Evolutionary conservation across 306 rosid genomes (phyloP), one percentile per base, ranked within the genome.

Genomic region (Vigna hirtella): DNA sequence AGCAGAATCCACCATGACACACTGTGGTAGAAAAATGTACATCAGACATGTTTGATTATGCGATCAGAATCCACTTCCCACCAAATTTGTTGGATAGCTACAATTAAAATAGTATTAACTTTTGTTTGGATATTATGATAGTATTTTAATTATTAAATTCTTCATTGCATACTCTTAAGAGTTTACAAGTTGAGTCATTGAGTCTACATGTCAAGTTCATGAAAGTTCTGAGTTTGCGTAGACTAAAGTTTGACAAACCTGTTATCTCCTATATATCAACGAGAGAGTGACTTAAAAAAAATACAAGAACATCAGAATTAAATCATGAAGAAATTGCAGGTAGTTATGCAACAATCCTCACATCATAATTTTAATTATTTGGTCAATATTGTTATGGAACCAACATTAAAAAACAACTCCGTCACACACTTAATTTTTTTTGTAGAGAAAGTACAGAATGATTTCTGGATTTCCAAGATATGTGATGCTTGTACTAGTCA

Each of bases 1-100:
- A 70, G 51, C 65, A 70, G 34, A 55, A 48, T 74, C 7, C 16
- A 14, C 16, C 7, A 20, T 15, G 26, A 48, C 69, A 66, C 28
- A 40, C 15, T 9, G 24, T 42, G 40, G 92, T 56, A 74, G 65
- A 30, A 32, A 12, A 59, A 66, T 42, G 61, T 32, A 57, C 69
- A 10, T 73, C 77, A 57, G 58, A 72, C 65, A 18, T 38, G 66
- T 34, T 56, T 28, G 32, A 24, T 32, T 59, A 42, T 7, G 18
- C 13, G 0, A 17, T 24, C 58, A 52, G 26, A 52, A 52, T n/a
- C 58, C 12, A 8, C 13, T 52, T 11, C 26, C 24, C 1, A 0
- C 58, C 26, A 52, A 52, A 24, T 52, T 17, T 52, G 58, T 52
- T 52, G 13, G 7, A 7, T 52, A 52, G 20, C 22, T n/a, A n/a